Conservation (phyloP, 1,139 yeast genomes). For the Yamadazyma kanchanaburiensis region DNA sequence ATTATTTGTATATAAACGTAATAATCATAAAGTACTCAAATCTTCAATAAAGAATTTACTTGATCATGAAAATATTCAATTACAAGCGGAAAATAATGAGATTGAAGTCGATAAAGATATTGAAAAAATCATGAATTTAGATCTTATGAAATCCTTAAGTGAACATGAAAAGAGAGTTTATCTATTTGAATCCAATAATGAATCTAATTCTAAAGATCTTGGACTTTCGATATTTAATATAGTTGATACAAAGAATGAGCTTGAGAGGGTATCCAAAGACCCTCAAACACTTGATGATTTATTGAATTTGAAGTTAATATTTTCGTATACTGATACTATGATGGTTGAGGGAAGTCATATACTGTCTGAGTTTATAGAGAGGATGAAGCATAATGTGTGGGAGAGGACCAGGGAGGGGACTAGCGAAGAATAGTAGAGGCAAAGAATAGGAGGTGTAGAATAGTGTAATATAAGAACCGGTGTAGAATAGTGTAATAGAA, state of each 20-base stretch:
- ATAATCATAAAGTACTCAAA: conserved; percentile 38
- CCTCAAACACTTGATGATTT: conserved; percentile 54
- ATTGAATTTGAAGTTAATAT: conserved; percentile 63
- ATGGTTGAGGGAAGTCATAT: conserved; percentile 37
- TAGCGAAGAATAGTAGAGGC: too few species aligned
- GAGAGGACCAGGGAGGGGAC: too few species aligned
- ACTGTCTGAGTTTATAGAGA: conserved; percentile 49
- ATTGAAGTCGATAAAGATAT: conserved; percentile 23
- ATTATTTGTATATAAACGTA: conserved; percentile 47
- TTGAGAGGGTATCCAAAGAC: conserved; percentile 38
- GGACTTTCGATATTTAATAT: conserved; percentile 43
- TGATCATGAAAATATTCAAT: conserved; percentile 27
- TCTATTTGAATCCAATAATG: conserved; percentile 25
- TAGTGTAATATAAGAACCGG: too few species aligned
- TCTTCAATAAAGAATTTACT: conserved; percentile 35
- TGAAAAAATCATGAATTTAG: conserved; percentile 16
- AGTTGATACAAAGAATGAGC: conserved; percentile 55
- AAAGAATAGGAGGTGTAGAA: too few species aligned
- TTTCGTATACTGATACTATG: conserved; percentile 55
- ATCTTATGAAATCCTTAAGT: conserved; percentile 22
- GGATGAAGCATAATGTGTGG: conserved; percentile 47
- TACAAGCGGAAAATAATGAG: conserved; percentile 30
- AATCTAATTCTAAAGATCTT: conserved; percentile 14
- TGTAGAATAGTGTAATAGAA: too few species aligned
- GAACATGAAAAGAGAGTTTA: conserved; percentile 34